Evolutionary conservation across 176 grass and related monocot species (phyloP).

Genomic region (Eleusine coracana): DNA sequence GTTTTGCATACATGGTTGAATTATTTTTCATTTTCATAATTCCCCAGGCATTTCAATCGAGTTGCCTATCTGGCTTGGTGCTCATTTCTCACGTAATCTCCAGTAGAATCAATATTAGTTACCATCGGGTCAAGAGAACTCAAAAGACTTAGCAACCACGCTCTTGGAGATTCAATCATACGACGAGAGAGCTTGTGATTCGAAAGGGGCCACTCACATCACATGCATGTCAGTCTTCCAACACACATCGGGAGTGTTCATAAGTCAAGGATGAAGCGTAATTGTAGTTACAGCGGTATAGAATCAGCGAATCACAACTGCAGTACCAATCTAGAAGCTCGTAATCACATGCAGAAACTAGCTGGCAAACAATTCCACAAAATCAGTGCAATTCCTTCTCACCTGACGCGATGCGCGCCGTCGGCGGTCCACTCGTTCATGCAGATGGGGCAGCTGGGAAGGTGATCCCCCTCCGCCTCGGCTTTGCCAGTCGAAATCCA

Average conservation of each 20-base stretch:
- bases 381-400: slow-evolving; percentile 2
- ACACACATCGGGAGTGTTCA: not conserved
- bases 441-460: slow-evolving; percentile 77
- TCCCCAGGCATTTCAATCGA: not conserved
- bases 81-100: not conserved
- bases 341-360: not conserved
- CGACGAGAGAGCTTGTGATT: not conserved
- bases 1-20: not conserved
- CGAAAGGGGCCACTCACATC: not conserved
- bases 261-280: not conserved
- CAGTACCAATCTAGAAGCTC: not conserved
- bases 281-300: not conserved
- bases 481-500: not conserved
- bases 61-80: not conserved
- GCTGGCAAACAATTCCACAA: not conserved
- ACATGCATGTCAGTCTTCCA: not conserved
- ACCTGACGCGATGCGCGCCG: slow-evolving; percentile 85
- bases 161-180: not conserved
- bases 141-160: not conserved
- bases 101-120: not conserved
- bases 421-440: slow-evolving; percentile 73
- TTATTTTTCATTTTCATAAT: not conserved
- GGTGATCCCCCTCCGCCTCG: slow-evolving; percentile 28
- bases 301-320: not conserved
- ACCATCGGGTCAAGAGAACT: not conserved